Conservation (phyloP, 2,329 filamentous ascomycete genomes). For the Fusarium temperatum region DNA sequence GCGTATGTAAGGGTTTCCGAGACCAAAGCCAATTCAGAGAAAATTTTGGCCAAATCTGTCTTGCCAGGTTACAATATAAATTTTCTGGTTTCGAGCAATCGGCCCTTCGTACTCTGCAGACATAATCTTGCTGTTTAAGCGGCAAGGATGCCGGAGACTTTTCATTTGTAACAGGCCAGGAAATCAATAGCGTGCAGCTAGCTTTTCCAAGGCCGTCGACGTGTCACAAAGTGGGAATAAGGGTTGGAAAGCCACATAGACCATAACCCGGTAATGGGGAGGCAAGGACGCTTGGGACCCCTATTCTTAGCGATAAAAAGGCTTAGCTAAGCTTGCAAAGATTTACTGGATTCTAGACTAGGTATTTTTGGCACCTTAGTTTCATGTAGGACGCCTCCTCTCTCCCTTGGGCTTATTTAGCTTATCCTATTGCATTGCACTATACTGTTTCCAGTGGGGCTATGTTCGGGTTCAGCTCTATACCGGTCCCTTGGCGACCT, state of each 20-base stretch:
- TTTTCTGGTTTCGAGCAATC: not conserved
- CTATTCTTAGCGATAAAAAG: not conserved
- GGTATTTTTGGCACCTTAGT: not conserved
- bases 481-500: not conserved
- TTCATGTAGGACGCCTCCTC: not conserved
- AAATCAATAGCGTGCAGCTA: not conserved
- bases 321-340: not conserved
- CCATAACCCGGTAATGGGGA: not conserved
- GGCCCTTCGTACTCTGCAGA: not conserved
- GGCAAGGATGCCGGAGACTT: not conserved
- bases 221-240: not conserved
- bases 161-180: not conserved
- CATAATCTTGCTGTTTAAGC: not conserved
- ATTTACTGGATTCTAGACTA: not conserved
- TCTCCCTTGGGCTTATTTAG: not conserved
- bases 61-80: not conserved
- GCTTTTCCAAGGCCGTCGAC: not conserved
- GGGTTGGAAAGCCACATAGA: not conserved
- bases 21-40: not conserved
- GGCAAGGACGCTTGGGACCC: not conserved
- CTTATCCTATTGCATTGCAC: not conserved
- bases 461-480: not conserved
- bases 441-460: not conserved
- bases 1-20: not conserved
- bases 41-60: not conserved